phyloP scores from a whole-genome alignment of 1,139 yeast genomes.

The Lodderomyces margitis region DNA sequence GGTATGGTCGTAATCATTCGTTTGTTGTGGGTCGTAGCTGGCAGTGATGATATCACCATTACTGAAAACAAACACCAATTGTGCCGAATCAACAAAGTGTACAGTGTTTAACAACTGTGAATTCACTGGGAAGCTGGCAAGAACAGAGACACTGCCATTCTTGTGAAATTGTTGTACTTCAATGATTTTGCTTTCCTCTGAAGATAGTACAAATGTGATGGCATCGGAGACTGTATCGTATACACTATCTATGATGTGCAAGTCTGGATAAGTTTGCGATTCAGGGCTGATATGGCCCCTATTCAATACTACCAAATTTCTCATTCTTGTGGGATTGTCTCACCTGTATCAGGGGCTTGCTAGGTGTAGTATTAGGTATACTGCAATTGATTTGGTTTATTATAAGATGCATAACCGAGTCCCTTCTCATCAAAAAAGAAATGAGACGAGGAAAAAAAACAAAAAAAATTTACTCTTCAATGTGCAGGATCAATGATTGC shows the following conservation, averaged over 20 bases:
- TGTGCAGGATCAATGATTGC: conserved; percentile 3
- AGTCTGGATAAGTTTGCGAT: conserved; percentile 59
- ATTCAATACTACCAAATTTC: conserved; percentile 57
- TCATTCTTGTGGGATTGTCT: conserved; percentile 39
- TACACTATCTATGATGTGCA: conserved; percentile 55
- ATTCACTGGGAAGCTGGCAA: conserved; percentile 56
- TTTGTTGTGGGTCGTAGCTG: conserved; percentile 49
- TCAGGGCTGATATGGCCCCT: conserved; percentile 51
- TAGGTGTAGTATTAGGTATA: too few relatives aligned
- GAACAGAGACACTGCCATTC: conserved; percentile 49
- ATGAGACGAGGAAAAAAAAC: neutral
- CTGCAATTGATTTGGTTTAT: too few relatives aligned
- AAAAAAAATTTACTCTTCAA: neutral
- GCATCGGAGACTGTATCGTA: conserved; percentile 78
- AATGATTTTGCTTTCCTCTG: conserved; percentile 55
- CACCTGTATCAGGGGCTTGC: too few relatives aligned
- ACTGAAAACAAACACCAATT: conserved; percentile 58
- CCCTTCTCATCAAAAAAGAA: neutral
- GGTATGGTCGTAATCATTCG: conserved; percentile 52
- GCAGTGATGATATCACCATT: conserved; percentile 72
- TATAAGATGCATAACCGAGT: too few relatives aligned
- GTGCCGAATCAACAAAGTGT: conserved; percentile 65
- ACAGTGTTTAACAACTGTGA: conserved; percentile 44
- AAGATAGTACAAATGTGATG: conserved; percentile 64
- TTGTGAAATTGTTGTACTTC: conserved; percentile 55